phyloP scores from a whole-genome alignment of 345 rosid species.

The Garcia nutans region DNA sequence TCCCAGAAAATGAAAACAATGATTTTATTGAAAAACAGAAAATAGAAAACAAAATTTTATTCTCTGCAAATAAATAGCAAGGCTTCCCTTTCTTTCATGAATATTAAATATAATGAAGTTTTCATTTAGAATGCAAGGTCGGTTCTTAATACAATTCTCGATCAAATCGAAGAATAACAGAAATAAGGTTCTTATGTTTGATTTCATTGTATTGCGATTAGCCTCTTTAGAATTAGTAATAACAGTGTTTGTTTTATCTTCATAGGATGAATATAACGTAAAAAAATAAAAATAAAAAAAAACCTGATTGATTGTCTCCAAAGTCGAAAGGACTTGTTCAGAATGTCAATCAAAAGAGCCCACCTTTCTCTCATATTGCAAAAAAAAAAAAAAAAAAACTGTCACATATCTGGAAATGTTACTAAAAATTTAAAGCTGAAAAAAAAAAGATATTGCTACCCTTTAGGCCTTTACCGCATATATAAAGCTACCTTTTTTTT shows the following conservation, averaged over 20 bases:
- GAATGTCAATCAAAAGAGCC: slow-evolving; percentile 19
- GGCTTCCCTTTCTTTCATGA: too few species aligned
- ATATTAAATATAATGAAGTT: too few species aligned
- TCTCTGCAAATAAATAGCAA: too few species aligned
- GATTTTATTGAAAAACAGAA: too few species aligned
- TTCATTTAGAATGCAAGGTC: too few species aligned
- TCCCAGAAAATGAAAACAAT: too few species aligned
- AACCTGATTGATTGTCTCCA: background rate
- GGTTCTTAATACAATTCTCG: too few species aligned
- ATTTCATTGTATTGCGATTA: too few species aligned
- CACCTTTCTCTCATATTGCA: background rate
- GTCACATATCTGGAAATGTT: background rate
- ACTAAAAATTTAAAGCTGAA: background rate
- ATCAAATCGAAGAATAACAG: too few species aligned
- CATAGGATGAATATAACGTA: background rate
- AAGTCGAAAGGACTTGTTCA: background rate
- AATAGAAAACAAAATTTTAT: too few species aligned
- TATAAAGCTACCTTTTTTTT: background rate
- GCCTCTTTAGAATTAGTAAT: too few species aligned
- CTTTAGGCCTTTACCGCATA: background rate
- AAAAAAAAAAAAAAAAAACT: slow-evolving; percentile 1
- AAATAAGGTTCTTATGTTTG: too few species aligned
- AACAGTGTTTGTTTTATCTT: background rate
- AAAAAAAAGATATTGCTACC: background rate
- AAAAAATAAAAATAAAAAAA: background rate